Evolutionary conservation across 768 basidiomycete genomes (phyloP), one percentile per base, ranked within the genome.

Genomic region (Psilocybe cubensis): DNA sequence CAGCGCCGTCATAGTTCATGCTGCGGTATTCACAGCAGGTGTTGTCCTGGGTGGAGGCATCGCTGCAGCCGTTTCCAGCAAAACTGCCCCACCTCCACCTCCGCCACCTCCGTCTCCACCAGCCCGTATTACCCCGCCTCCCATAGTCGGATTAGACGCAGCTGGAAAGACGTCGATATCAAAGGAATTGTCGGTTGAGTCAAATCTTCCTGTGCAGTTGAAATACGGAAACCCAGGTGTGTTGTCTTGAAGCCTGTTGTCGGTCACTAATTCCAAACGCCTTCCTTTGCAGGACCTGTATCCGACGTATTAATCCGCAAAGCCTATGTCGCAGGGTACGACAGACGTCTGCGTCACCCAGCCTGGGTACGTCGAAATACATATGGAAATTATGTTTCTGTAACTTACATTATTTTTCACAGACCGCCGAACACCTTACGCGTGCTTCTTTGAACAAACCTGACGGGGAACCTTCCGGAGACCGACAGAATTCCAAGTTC

Each of bases 391-490:
- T 2, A 44, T 11, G n/a, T 35, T 11, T 6, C 21, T 12, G 12
- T 18, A 8, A 43, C 29, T 20, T 17, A 4, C 38, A 3, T 17
- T 52, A 20, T 8, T 54, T 42, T 53, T 46, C 43, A 8, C 57
- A 96, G 96, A 97, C 96, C 0, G 97, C 95, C 4, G 95, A 99
- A 70, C 96, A 98, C 69, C 79, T 99, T 31, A 97, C 94, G 0
- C 81, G 85, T 6, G 83, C 89, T 1, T 88, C 89, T 0, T 75
- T 97, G 10, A 82, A 83, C 25, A 52, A 74, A 20, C 69, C 68
- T 11, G 48, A 49, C n/a, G 33, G 59, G 10, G 77, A 74, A 20
- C 75, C 76, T 41, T 61, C 62, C 1, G 92, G 82, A 0, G 92
- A 96, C 69, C 80, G 96, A 38, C 71, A 79, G 10, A 89, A 87